Evolutionary conservation across 345 rosid genomes (phyloP).

Genomic region (Litchi chinensis): DNA sequence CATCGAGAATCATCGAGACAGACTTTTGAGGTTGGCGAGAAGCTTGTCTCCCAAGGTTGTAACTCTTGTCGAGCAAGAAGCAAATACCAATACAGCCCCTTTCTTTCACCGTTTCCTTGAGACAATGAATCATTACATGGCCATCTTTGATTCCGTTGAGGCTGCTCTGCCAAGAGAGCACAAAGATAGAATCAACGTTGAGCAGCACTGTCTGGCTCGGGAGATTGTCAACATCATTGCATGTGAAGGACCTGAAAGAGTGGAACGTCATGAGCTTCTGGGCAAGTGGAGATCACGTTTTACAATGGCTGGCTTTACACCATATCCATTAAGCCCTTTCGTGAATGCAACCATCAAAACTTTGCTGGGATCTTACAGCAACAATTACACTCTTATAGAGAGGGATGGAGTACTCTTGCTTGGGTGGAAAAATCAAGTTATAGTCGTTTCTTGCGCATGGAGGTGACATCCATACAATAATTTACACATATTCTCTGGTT

Average conservation of each 20-base stretch:
- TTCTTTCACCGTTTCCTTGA: constrained; percentile 74
- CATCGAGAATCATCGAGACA: constrained; percentile 81
- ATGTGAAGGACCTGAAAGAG: constrained; percentile 89
- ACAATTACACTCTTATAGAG: constrained; percentile 75
- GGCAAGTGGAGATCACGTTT: constrained; percentile 90
- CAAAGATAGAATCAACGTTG: constrained; percentile 82
- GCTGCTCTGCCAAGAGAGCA: constrained; percentile 70
- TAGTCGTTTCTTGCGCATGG: constrained; percentile 88
- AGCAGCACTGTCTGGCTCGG: constrained; percentile 96
- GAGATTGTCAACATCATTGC: constrained; percentile 92
- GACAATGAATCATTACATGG: constrained; percentile 66
- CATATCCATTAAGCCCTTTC: constrained; percentile 63
- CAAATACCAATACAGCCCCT: constrained; percentile 82
- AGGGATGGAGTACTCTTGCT: constrained; percentile 74
- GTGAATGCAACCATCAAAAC: constrained; percentile 77
- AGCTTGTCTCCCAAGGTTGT: constrained; percentile 81
- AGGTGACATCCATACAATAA: constrained; percentile 35
- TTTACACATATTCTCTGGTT: neutral
- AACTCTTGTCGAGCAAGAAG: constrained; percentile 90
- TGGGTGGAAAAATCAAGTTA: constrained; percentile 84
- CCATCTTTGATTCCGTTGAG: constrained; percentile 84
- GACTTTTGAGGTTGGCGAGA: constrained; percentile 71
- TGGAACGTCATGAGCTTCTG: constrained; percentile 80
- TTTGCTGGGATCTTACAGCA: constrained; percentile 63
- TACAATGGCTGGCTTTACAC: constrained; percentile 86